Evolutionary conservation across 805 yeast species (phyloP), one percentile per base, ranked within the genome.

Genomic region (Geotrichum ghanense): DNA sequence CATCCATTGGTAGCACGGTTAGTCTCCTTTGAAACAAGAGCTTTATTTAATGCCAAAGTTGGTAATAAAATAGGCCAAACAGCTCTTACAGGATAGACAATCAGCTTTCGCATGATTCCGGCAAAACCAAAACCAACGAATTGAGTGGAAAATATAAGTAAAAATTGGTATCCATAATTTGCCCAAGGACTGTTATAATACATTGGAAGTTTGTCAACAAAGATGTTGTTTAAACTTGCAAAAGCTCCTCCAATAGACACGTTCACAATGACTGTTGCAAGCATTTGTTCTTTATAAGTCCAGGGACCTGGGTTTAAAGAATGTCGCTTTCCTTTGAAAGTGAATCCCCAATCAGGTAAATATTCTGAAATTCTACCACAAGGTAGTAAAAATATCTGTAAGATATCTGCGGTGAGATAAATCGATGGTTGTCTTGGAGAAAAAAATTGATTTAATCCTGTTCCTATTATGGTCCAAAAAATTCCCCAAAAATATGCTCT

Each of bases 91-190:
- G 78, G 79, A 54, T 76, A 76, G 6, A 78, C 71, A 2, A 70
- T 70, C 25, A 80, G 73, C 49, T 74, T 72, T 55, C 82, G 71
- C 70, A 79, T 70, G 19, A 80, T 56, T 44, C 83, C 81, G 3
- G 86, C 84, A 58, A 81, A 72, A 1, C 83, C 80, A 55, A 78
- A 75, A 21, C 87, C 88, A 52, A 81, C 62, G 50, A 75, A 76
- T 56, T 79, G 81, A 1, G 83, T 70, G 2, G 81, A 70, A 3
- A 78, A 51, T 1, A 74, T 63, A 26, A 80, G 65, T 27, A 77
- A 53, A 12, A 78, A 52, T 60, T 77, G 80, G 59, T 71, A 81
- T 1, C 78, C 74, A 59, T 74, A 70, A 14, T 52, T 47, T 10
- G 65, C 63, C 59, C 66, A 60, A 4, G 53, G 23, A 34, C 40